Evolutionary conservation across 257 asterid species (phyloP).

Genomic region (Solanum virginianum): DNA sequence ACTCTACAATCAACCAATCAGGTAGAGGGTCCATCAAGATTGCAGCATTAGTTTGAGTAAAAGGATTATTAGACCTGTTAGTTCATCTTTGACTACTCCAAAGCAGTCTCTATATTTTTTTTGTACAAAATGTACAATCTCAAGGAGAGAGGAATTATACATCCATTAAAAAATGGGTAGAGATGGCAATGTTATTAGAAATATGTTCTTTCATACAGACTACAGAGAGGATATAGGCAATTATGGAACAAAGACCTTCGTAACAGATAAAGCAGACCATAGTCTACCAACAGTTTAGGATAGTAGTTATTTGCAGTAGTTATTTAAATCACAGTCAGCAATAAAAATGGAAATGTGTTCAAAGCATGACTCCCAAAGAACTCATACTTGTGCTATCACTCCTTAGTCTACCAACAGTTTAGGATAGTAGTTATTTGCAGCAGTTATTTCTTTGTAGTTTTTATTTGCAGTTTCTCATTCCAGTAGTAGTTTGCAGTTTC

Average conservation of each 20-base stretch:
- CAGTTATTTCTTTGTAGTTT: neutral
- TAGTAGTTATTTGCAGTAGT: neutral
- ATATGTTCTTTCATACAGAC: neutral
- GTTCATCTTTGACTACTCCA: neutral
- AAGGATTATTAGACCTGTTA: neutral
- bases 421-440: neutral
- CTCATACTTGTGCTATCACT: neutral
- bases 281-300: neutral
- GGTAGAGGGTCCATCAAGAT: neutral
- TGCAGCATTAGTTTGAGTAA: neutral
- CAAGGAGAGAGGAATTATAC: neutral
- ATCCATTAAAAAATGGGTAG: neutral
- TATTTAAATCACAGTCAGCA: neutral
- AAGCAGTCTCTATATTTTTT: neutral
- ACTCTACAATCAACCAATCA: slow-evolving; percentile 11
- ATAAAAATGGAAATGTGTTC: neutral
- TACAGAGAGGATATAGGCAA: neutral
- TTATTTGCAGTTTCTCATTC: no score
- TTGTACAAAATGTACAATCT: neutral
- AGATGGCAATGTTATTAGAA: neutral
- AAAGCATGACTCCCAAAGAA: neutral
- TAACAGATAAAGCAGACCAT: neutral
- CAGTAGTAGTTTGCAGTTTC: no score
- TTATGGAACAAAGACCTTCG: neutral
- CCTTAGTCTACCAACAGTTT: neutral